Percentiles rank a stretch among this genome's conserved stretches.
phyloP scores from a whole-genome alignment of 257 asterid species.

The Solanum arcanum region DNA sequence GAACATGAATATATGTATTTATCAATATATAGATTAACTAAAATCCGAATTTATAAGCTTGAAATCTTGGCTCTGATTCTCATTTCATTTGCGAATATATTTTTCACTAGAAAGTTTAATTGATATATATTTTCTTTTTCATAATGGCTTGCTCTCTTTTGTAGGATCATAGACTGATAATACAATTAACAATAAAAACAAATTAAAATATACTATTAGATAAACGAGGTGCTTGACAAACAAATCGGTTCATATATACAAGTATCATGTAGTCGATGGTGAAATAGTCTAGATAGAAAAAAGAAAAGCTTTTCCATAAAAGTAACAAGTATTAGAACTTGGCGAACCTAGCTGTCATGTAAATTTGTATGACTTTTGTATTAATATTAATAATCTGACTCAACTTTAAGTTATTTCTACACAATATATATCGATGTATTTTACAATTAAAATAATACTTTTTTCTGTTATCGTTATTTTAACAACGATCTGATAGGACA shows the following conservation, averaged over 20 bases:
- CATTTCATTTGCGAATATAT: background rate
- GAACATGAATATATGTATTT: background rate
- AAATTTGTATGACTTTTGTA: no score
- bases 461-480: background rate
- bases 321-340: background rate
- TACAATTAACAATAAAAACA: no score
- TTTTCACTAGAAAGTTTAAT: background rate
- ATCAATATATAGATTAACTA: no score
- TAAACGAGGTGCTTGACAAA: background rate
- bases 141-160: background rate
- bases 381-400: no score
- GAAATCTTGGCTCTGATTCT: background rate
- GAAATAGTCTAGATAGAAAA: background rate
- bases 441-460: background rate
- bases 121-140: no score
- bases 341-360: background rate
- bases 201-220: background rate
- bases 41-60: background rate
- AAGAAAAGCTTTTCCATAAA: background rate
- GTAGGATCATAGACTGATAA: background rate
- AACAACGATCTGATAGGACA: background rate
- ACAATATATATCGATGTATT: background rate
- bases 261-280: background rate
- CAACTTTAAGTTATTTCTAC: no score
- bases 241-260: background rate